Evolutionary conservation across 176 grass and related monocot species (phyloP).

Genomic region (Zea mays): DNA sequence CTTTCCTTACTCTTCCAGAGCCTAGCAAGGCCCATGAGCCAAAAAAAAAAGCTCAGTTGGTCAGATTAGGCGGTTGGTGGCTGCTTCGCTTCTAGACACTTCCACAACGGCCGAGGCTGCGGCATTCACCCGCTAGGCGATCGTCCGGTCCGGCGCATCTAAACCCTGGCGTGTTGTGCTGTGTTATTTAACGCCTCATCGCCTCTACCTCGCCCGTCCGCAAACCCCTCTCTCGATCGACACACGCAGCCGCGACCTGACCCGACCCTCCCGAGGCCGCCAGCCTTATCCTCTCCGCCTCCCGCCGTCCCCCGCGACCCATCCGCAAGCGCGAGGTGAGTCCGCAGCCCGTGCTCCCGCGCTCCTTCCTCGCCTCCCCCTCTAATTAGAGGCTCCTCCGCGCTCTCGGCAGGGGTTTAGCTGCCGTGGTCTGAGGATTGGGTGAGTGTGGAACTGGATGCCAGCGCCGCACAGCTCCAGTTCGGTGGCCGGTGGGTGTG

Average conservation of each 20-base stretch:
- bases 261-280: constrained; percentile 28
- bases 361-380: neutral
- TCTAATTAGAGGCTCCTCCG: neutral
- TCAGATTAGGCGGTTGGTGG: neutral
- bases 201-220: neutral
- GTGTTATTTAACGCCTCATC: constrained; percentile 50
- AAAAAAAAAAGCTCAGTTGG: no score
- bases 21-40: no score
- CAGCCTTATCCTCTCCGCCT: constrained; percentile 57
- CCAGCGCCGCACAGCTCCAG: neutral
- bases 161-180: constrained; percentile 18
- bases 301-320: neutral
- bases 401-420: neutral
- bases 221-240: neutral
- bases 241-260: neutral
- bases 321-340: constrained; percentile 26
- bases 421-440: neutral
- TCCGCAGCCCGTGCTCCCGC: neutral
- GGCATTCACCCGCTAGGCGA: neutral
- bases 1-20: no score
- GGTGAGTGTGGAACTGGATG: neutral
- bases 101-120: constrained; percentile 39
- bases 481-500: neutral
- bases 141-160: no score
- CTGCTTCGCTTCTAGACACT: constrained; percentile 34